Evolutionary conservation across 2,329 filamentous ascomycete species (phyloP).

Genomic region (Aureobasidium mangrovei): DNA sequence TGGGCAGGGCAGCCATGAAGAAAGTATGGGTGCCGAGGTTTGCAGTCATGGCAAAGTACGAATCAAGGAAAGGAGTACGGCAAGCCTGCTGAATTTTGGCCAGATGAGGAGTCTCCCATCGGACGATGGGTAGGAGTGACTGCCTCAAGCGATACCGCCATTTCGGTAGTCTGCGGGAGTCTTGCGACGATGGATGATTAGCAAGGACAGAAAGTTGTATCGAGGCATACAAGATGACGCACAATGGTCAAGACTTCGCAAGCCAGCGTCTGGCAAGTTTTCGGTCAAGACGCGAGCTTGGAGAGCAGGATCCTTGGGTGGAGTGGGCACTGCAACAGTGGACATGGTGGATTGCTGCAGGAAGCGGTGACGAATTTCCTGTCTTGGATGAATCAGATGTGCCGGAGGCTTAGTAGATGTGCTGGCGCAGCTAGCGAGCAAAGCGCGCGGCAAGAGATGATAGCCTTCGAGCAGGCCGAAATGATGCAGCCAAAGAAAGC

Average conservation of each 20-base stretch:
- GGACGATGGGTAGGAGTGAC: slow-evolving; percentile 71
- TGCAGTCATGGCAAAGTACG: slow-evolving; percentile 93
- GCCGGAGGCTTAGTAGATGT: background rate
- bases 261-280: slow-evolving; percentile 12
- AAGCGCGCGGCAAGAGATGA: slow-evolving; percentile 7
- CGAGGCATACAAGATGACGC: background rate
- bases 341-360: slow-evolving; percentile 7
- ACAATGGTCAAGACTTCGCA: slow-evolving; percentile 14
- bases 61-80: slow-evolving; percentile 77
- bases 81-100: slow-evolving; percentile 73
- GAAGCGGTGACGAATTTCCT: background rate
- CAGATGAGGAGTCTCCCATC: slow-evolving; percentile 92
- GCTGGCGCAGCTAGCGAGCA: slow-evolving; percentile 9
- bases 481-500: background rate
- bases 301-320: background rate
- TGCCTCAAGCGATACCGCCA: slow-evolving; percentile 87
- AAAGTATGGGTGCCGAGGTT: slow-evolving; percentile 97
- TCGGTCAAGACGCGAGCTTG: slow-evolving; percentile 3
- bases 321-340: background rate
- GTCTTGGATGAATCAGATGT: no score
- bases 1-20: slow-evolving; percentile 92
- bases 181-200: background rate
- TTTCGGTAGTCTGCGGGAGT: slow-evolving; percentile 52
- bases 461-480: background rate
- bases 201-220: background rate